These are phyloP conservation scores for Coniochaeta sp. DNA, from an alignment of 2,329 filamentous ascomycete genomes.

Conservation along the genomic window DNA sequence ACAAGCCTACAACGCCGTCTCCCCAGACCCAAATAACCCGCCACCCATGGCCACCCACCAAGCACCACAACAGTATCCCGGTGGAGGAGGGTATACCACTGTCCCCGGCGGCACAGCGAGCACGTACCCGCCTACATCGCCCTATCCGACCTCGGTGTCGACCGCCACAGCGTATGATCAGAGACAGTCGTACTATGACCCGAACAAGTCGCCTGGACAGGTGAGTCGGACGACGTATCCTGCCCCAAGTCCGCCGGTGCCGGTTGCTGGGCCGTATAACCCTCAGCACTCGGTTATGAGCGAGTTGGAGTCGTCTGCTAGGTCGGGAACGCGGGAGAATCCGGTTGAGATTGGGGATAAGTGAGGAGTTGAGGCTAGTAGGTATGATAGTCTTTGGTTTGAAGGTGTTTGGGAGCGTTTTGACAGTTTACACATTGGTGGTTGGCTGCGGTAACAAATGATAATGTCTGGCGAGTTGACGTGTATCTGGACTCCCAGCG, in stretches of 20 bases:
- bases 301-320: constrained; percentile 4
- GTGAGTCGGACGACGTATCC: background rate
- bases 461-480: too few relatives aligned
- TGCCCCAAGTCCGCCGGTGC: background rate
- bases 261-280: background rate
- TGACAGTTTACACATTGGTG: background rate
- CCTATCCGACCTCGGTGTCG: constrained; percentile 6
- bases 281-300: background rate
- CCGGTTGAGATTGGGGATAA: constrained; percentile 12
- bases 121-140: constrained; percentile 1
- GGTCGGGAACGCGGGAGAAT: constrained; percentile 7
- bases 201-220: background rate
- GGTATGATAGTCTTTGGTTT: background rate
- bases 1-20: constrained; percentile 11
- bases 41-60: too few relatives aligned
- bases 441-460: too few relatives aligned
- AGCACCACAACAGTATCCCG: background rate
- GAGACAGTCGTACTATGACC: constrained; percentile 7
- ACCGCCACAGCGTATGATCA: constrained; percentile 7
- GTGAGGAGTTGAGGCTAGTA: background rate
- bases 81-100: background rate
- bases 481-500: too few relatives aligned
- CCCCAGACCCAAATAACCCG: background rate
- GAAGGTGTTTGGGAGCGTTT: background rate
- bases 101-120: constrained; percentile 4